A percentile compares a stretch with the other conserved stretches of the same genome.
These are phyloP conservation scores for Lecanoromycetidae sp. DNA, from an alignment of 2,329 filamentous ascomycete species.

Conservation along the genomic window DNA sequence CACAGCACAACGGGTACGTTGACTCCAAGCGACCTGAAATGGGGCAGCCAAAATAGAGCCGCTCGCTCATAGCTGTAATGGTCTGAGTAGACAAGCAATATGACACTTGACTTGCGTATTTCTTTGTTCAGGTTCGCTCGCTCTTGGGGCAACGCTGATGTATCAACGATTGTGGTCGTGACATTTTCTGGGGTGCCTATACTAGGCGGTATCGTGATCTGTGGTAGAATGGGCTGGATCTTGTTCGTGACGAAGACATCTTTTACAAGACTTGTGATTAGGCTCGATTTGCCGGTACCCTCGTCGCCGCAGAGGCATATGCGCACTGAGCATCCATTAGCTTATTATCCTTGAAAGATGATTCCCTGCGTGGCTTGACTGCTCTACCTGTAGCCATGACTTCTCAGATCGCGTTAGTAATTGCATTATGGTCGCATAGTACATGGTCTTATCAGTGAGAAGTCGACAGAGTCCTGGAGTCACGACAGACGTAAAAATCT, in stretches of 20 bases:
- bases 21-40: constrained; percentile 94
- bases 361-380: not conserved
- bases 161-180: constrained; percentile 94
- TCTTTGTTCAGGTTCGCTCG: constrained; percentile 81
- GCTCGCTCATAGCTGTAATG: constrained; percentile 98
- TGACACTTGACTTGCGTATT: constrained; percentile 93
- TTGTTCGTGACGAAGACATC: constrained; percentile 92
- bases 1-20: constrained; percentile 96
- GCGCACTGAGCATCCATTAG: constrained; percentile 47
- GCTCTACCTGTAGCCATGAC: constrained; percentile 9
- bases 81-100: constrained; percentile 91
- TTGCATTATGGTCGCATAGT: no score
- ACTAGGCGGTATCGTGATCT: constrained; percentile 87
- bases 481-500: no score
- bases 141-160: constrained; percentile 87
- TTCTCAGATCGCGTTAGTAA: not conserved
- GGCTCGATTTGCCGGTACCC: constrained; percentile 82
- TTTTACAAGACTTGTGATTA: constrained; percentile 82
- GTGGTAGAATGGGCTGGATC: constrained; percentile 86
- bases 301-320: constrained; percentile 97
- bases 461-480: no score
- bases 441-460: no score
- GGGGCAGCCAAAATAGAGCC: constrained; percentile 95
- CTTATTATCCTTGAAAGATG: not conserved
- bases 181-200: constrained; percentile 93